These are phyloP conservation scores for Blastomyces parvus DNA, from an alignment of 2,329 filamentous ascomycete genomes.

Conservation along the genomic window DNA sequence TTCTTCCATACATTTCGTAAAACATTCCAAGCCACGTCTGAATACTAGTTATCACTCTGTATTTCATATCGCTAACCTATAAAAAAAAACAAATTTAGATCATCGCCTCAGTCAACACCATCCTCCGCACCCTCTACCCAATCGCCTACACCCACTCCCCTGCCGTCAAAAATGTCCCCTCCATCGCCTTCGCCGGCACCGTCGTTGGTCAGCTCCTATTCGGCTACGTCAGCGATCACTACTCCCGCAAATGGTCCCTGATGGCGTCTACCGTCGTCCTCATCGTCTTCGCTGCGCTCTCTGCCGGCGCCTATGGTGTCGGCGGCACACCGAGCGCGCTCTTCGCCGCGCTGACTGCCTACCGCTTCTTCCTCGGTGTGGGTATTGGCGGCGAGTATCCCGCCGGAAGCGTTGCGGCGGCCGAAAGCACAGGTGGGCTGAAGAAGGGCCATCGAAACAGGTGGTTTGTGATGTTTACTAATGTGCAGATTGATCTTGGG, in stretches of 20 bases:
- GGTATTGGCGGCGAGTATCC: conserved; percentile 59
- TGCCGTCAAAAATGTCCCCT: conserved; percentile 64
- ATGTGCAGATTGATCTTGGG: conserved; percentile 75
- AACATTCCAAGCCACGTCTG: not conserved
- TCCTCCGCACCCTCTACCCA: conserved; percentile 60
- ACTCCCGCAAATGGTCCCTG: conserved; percentile 73
- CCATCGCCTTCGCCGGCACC: conserved; percentile 54
- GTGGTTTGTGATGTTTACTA: conserved; percentile 88
- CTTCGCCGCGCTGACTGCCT: conserved; percentile 69
- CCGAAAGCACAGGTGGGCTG: conserved; percentile 75
- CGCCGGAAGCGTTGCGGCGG: conserved; percentile 66
- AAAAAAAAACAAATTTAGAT: conserved; percentile 41
- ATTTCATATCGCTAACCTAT: not conserved
- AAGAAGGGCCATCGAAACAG: conserved; percentile 72
- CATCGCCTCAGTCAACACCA: conserved; percentile 78
- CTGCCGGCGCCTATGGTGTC: conserved; percentile 65
- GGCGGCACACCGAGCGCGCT: conserved; percentile 59
- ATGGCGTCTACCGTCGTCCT: conserved; percentile 73
- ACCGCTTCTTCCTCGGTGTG: conserved; percentile 71
- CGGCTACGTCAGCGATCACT: conserved; percentile 56
- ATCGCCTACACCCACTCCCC: conserved; percentile 57
- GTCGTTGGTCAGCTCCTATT: conserved; percentile 25
- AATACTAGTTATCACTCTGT: not conserved
- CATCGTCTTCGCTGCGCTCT: conserved; percentile 72
- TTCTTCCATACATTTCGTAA: not conserved